These are phyloP conservation scores for Volvox reticuliferus DNA, from an alignment of 139 green algal species.

Conservation along the genomic window DNA sequence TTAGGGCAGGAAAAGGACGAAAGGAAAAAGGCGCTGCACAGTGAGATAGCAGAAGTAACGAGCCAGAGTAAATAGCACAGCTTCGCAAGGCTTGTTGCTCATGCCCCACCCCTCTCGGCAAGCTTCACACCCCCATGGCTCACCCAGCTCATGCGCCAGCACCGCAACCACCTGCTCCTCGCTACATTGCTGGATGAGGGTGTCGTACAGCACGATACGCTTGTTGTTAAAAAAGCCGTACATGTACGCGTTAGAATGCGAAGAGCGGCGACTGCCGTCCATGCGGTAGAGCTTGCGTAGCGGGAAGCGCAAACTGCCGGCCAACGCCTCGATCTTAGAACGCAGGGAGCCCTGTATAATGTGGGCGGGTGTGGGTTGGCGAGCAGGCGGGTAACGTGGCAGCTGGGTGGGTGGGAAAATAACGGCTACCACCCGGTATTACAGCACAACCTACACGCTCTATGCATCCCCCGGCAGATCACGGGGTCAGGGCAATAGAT, in stretches of 20 bases:
- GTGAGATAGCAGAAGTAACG: no score
- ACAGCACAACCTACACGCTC: no score
- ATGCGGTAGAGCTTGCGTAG: slow-evolving; percentile 86
- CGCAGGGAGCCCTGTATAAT: slow-evolving; percentile 62
- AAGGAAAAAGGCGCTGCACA: no score
- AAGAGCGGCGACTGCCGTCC: slow-evolving; percentile 70
- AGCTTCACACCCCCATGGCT: neutral
- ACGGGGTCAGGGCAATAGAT: no score
- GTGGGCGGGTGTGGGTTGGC: no score
- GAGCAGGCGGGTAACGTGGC: no score
- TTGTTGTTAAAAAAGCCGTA: slow-evolving; percentile 82
- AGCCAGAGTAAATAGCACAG: no score
- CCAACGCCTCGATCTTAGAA: slow-evolving; percentile 80
- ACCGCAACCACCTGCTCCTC: slow-evolving; percentile 91
- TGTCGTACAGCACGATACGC: slow-evolving; percentile 91
- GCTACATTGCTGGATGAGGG: slow-evolving; percentile 74
- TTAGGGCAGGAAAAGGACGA: no score
- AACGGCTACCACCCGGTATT: no score
- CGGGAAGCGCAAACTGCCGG: slow-evolving; percentile 63
- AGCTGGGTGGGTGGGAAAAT: no score
- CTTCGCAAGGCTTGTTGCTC: neutral
- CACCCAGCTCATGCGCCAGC: slow-evolving; percentile 84
- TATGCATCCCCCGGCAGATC: no score
- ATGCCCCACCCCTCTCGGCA: neutral
- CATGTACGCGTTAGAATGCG: slow-evolving; percentile 94